Percentiles rank a stretch among this genome's conserved stretches.
Evolutionary conservation across 2,329 filamentous ascomycete species (phyloP).

Genomic region (Talaromyces sp.): DNA sequence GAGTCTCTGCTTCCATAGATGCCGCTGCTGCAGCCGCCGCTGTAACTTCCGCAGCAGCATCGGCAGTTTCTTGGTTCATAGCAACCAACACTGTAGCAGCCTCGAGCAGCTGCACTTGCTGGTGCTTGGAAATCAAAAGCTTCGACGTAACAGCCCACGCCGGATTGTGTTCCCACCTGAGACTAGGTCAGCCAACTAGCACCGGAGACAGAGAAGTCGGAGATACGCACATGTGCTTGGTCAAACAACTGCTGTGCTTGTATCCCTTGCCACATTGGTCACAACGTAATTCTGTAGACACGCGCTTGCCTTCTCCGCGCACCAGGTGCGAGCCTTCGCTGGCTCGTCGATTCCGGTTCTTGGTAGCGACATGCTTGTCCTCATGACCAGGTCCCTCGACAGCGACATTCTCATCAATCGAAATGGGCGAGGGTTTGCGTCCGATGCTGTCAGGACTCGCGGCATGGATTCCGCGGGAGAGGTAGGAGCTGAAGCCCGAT

Average conservation of each 20-base stretch:
- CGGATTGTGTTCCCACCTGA: conserved; percentile 97
- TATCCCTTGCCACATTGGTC: conserved; percentile 99
- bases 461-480: conserved; percentile 40
- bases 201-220: conserved; percentile 43
- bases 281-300: conserved; percentile 84
- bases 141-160: conserved; percentile 98
- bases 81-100: conserved; percentile 92
- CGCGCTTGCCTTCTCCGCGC: conserved; percentile 76
- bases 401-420: conserved; percentile 30
- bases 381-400: conserved; percentile 50
- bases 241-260: conserved; percentile 99
- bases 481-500: conserved; percentile 38
- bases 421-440: conserved; percentile 40
- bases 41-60: conserved; percentile 53
- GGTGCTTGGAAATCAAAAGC: conserved; percentile 97
- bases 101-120: conserved; percentile 96
- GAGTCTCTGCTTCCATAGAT: conserved; percentile 57
- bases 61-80: conserved; percentile 70
- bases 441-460: conserved; percentile 29
- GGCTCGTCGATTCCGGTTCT: conserved; percentile 60
- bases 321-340: conserved; percentile 82
- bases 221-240: conserved; percentile 96
- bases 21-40: conserved; percentile 46
- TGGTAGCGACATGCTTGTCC: conserved; percentile 47
- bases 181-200: conserved; percentile 22